phyloP scores from a whole-genome alignment of 2,329 filamentous ascomycete genomes.

The Aspergillus ochraceoroseus region DNA sequence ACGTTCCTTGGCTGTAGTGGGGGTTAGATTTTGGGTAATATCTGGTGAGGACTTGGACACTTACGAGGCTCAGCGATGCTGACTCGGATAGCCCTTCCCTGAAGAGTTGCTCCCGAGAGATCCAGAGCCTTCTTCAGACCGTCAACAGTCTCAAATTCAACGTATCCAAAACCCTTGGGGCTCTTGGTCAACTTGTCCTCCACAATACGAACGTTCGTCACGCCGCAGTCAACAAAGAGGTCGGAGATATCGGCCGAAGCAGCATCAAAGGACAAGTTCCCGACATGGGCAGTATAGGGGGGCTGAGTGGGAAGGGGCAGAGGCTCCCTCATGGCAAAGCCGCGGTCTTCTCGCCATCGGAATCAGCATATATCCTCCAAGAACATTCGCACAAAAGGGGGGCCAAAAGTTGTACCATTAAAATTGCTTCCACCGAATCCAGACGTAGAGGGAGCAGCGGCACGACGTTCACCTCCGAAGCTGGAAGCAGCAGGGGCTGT shows the following conservation, averaged over 20 bases:
- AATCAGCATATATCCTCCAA: conserved; percentile 14
- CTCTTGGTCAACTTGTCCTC: conserved; percentile 91
- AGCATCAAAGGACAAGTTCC: conserved; percentile 94
- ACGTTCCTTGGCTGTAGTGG: conserved; percentile 68
- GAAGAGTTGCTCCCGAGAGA: conserved; percentile 74
- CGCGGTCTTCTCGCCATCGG: conserved; percentile 31
- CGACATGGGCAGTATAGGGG: conserved; percentile 91
- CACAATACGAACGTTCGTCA: conserved; percentile 89
- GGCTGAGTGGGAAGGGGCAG: conserved; percentile 86
- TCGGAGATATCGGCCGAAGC: conserved; percentile 75
- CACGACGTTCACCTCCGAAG: conserved; percentile 50
- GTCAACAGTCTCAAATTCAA: conserved; percentile 83
- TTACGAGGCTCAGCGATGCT: conserved; percentile 96
- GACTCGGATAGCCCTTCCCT: conserved; percentile 83
- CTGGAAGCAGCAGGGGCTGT: conserved; percentile 42
- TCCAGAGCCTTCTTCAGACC: conserved; percentile 86
- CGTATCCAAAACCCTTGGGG: conserved; percentile 97
- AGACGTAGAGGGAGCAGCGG: conserved; percentile 39
- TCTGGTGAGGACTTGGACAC: conserved; percentile 11
- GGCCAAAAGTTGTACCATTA: conserved; percentile 28
- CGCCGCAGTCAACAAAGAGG: conserved; percentile 78
- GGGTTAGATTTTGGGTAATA: conserved; percentile 32
- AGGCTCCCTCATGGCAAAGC: conserved; percentile 55
- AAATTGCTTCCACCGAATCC: conserved; percentile 36
- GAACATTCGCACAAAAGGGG: conserved; percentile 9